Base-by-base conservation (phyloP, 306 rosid genomes). In the Neltuma alba region DNA sequence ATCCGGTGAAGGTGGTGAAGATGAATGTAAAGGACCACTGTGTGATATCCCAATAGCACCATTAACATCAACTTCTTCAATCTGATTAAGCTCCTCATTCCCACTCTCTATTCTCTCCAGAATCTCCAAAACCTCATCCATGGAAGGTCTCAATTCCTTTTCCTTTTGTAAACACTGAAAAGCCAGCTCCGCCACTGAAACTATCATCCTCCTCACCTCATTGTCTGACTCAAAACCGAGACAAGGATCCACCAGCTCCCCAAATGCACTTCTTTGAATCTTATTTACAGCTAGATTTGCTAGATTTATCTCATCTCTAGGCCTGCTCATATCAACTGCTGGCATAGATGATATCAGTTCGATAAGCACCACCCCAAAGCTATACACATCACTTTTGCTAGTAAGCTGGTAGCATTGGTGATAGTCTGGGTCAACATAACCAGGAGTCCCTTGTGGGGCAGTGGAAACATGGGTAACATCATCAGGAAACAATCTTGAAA, bases 181-280 rank as follows among this genome's bases (percentile, higher is more conserved):
- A 70, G 97, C 98, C 87, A 93, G 86, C 37, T 81, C 87, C 15
- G 97, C 97, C 20, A 91, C 89, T 28, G 81, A 86, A 71, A 82
- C 86, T 70, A 85, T 74, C 94, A 80, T 89, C 84, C 87, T 78
- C 34, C 64, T 66, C 34, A 77, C 68, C 14, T 77, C 83, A 50
- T 33, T 48, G 67, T 89, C 84, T 0, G 81, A 76, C 42, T 79
- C 76, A 38, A 84, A 85, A n/a, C 89, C 86, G 4, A 85, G 81
- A 50, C 67, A 16, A 21, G 77, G 84, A 81, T 87, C 91, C 1
- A 85, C 45, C 70, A 89, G 48, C 78, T 89, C 89, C 8, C 44
- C 38, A 23, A 76, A 52, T 64, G 79, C 82, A n/a, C 82, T 27
- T 38, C 73, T 83, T 31, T 71, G 75, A 82, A 89, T 82, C 80